Conservation (phyloP, 768 basidiomycete species). For the Tremella yokohamensis region DNA sequence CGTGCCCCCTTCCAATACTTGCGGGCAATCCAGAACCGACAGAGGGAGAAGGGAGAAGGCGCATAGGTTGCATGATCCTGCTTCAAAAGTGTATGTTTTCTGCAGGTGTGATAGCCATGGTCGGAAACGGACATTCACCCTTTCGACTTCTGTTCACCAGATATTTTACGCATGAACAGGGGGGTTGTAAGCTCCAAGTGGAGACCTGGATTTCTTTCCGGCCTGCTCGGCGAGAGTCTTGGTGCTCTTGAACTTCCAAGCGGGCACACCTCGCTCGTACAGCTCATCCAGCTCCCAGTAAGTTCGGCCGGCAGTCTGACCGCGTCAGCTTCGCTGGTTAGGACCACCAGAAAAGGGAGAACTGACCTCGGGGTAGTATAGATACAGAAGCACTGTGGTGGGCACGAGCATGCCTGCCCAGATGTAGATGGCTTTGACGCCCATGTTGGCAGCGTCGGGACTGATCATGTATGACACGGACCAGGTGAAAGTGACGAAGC, state of each 20-base stretch:
- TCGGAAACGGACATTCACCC: too few relatives aligned
- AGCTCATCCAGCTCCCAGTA: slow-evolving; percentile 34
- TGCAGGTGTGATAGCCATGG: too few relatives aligned
- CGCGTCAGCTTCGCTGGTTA: neutral
- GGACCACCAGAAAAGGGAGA: neutral
- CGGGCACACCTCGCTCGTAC: slow-evolving; percentile 24
- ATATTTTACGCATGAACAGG: too few relatives aligned
- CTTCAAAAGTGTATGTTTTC: too few relatives aligned
- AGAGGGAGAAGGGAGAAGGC: too few relatives aligned
- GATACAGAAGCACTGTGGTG: slow-evolving; percentile 13
- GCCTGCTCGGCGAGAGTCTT: slow-evolving; percentile 8
- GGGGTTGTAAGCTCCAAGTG: too few relatives aligned
- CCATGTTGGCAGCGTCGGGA: slow-evolving; percentile 26
- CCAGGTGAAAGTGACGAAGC: slow-evolving; percentile 29
- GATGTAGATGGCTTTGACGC: slow-evolving; percentile 26
- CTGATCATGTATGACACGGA: slow-evolving; percentile 27
- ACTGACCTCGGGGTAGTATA: slow-evolving; percentile 25
- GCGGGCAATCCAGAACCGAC: too few relatives aligned
- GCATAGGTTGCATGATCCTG: too few relatives aligned
- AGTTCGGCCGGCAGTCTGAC: slow-evolving; percentile 20
- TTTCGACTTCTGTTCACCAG: too few relatives aligned
- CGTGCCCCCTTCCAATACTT: too few relatives aligned
- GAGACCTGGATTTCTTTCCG: slow-evolving; percentile 10
- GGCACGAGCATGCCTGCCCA: slow-evolving; percentile 27
- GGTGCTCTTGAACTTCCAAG: slow-evolving; percentile 23